Evolutionary conservation across 2,329 filamentous ascomycete genomes (phyloP).

Genomic region (Lasiodiplodia sp.): DNA sequence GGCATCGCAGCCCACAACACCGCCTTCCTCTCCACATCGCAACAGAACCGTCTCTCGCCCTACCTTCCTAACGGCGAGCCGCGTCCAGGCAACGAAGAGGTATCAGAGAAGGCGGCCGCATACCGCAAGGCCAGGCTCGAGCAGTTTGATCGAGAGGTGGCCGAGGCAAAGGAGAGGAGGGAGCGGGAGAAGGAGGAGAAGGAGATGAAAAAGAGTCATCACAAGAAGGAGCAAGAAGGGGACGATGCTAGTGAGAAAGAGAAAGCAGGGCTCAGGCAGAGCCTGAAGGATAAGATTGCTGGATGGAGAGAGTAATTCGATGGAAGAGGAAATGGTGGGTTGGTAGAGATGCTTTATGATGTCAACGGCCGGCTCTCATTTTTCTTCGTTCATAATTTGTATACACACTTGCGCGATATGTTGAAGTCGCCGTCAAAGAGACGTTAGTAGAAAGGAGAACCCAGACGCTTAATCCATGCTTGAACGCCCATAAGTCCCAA

Average conservation of each 20-base stretch:
- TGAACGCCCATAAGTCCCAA: neutral
- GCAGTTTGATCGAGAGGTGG: neutral
- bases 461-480: neutral
- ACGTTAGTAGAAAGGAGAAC: neutral
- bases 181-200: neutral
- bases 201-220: neutral
- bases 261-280: neutral
- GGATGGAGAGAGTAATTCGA: neutral
- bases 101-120: neutral
- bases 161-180: constrained; percentile 1
- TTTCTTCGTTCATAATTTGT: neutral
- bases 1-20: constrained; percentile 1
- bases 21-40: neutral
- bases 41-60: constrained; percentile 2
- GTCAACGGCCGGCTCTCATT: neutral
- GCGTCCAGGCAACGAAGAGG: neutral
- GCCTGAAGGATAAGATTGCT: neutral
- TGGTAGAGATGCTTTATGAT: neutral
- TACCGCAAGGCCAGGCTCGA: neutral
- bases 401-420: neutral
- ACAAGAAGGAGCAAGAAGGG: neutral
- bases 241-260: neutral
- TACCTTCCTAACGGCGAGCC: constrained; percentile 3
- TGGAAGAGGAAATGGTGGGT: neutral
- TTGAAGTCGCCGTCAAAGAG: neutral